Evolutionary conservation across 768 basidiomycete species (phyloP).

Genomic region (Leccinum barrowsii): DNA sequence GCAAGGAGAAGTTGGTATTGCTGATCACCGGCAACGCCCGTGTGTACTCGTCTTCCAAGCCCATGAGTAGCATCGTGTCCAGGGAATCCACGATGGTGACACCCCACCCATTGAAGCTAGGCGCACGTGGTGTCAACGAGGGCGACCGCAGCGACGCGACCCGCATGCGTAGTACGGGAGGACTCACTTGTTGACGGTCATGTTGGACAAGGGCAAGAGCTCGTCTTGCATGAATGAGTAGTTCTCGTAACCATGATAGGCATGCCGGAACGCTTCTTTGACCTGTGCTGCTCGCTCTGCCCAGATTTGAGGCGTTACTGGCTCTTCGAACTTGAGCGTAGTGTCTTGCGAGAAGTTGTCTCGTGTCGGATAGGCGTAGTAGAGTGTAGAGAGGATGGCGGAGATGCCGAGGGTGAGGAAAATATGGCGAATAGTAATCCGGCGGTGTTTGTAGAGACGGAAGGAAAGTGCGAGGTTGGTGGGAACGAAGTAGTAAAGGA

Average conservation of each 20-base stretch:
- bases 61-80: conserved; percentile 84
- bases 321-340: background rate
- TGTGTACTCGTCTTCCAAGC: conserved; percentile 63
- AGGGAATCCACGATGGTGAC: conserved; percentile 76
- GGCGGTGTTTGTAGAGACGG: conserved; percentile 3
- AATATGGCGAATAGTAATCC: conserved; percentile 18
- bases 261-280: conserved; percentile 62
- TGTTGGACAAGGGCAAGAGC: conserved; percentile 49
- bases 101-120: conserved; percentile 62
- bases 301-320: conserved; percentile 39
- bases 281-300: conserved; percentile 51
- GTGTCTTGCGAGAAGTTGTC: background rate
- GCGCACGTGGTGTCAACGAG: background rate
- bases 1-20: conserved; percentile 39
- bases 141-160: background rate
- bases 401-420: conserved; percentile 14
- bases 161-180: background rate
- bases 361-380: conserved; percentile 14
- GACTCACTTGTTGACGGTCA: conserved; percentile 49
- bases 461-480: background rate
- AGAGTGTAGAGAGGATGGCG: conserved; percentile 12
- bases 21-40: conserved; percentile 55
- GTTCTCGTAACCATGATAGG: conserved; percentile 61
- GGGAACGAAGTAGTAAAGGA: background rate
- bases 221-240: conserved; percentile 65